Evolutionary conservation across 176 grass and related monocot species (phyloP).

Genomic region (Dendrocalamus sinicus): DNA sequence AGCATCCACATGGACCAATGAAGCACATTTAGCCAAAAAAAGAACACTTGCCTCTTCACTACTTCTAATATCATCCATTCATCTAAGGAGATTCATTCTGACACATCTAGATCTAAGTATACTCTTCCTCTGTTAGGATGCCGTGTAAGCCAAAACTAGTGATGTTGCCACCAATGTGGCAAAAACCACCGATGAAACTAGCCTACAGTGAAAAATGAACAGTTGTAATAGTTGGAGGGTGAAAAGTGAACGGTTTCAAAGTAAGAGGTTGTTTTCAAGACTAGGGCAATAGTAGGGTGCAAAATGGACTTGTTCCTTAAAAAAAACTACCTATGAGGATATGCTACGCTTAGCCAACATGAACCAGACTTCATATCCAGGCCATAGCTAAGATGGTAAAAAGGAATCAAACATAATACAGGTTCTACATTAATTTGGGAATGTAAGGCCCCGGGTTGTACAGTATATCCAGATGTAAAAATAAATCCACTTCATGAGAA

Average conservation of each 20-base stretch:
- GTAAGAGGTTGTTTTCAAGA: no score
- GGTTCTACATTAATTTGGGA: neutral
- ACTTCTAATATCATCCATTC: no score
- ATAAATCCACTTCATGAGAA: neutral
- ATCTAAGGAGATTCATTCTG: no score
- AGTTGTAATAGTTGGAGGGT: no score
- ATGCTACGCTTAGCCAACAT: neutral
- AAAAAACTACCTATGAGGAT: neutral
- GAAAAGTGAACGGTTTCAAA: no score
- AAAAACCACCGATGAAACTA: neutral
- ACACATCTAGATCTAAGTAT: neutral
- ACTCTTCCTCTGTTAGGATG: neutral
- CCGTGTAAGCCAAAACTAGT: neutral
- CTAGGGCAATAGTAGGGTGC: no score
- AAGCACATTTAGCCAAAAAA: no score
- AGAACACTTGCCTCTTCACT: no score
- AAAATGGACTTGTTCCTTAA: neutral
- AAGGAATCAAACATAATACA: neutral
- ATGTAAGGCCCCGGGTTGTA: neutral
- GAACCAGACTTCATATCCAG: neutral
- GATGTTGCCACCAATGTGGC: neutral
- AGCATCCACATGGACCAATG: no score
- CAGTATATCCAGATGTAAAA: neutral
- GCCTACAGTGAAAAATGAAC: neutral
- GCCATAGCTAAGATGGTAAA: neutral